These are phyloP conservation scores for Trametes cingulata DNA, from an alignment of 768 basidiomycete species.

Conservation along the genomic window DNA sequence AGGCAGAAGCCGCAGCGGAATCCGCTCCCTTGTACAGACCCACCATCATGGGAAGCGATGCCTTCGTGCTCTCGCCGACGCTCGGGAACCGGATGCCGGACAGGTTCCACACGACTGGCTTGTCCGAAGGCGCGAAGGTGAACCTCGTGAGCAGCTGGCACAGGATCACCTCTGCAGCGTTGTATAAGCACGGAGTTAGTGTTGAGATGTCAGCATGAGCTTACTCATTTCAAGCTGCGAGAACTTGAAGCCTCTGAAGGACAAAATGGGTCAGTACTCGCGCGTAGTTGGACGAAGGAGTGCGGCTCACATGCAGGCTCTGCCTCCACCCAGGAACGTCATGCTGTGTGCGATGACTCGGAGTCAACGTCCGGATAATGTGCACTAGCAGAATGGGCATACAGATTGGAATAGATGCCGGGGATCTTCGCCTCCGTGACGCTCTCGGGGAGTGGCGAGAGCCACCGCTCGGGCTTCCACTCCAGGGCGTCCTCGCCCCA, in stretches of 20 bases:
- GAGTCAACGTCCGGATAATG: not conserved
- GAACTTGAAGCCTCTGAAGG: conserved; percentile 23
- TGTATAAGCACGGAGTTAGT: not conserved
- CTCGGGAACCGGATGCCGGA: conserved; percentile 11
- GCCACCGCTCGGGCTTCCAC: conserved; percentile 31
- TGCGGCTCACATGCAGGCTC: conserved; percentile 13
- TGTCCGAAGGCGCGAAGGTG: conserved; percentile 10
- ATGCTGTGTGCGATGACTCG: not conserved
- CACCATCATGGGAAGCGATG: conserved; percentile 3
- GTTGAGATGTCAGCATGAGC: not conserved
- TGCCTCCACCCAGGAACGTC: conserved; percentile 13
- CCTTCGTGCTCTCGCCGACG: not conserved
- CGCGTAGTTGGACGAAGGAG: too few species aligned
- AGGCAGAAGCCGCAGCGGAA: not conserved
- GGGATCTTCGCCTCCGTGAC: conserved; percentile 13
- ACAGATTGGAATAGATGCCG: conserved; percentile 15
- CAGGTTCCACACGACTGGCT: conserved; percentile 4
- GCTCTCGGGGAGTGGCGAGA: not conserved
- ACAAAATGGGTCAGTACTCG: not conserved
- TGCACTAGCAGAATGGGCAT: not conserved
- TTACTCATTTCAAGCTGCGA: conserved; percentile 26
- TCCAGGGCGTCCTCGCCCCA: conserved; percentile 43
- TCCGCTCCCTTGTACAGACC: not conserved
- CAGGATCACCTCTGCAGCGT: conserved; percentile 10
- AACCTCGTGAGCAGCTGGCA: conserved; percentile 7